These are phyloP conservation scores for Picea abies DNA, from an alignment of 83 land plant species.

Conservation along the genomic window DNA sequence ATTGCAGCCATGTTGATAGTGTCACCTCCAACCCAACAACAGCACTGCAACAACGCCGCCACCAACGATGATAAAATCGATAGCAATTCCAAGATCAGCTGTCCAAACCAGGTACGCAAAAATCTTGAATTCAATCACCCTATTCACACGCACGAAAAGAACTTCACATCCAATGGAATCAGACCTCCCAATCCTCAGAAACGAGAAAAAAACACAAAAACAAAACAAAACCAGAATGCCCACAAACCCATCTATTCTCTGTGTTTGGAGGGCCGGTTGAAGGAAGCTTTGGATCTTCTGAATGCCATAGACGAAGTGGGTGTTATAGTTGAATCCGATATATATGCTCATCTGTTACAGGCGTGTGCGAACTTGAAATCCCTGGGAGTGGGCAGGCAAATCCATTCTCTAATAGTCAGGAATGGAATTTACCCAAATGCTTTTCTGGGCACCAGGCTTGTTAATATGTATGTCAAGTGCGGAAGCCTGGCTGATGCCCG, in stretches of 20 bases:
- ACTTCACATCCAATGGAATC: background rate
- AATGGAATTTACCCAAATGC: constrained; percentile 26
- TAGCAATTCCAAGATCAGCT: background rate
- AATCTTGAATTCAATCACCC: background rate
- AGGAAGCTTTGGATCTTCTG: background rate
- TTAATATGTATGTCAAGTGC: background rate
- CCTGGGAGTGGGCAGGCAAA: constrained; percentile 29
- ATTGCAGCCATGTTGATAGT: background rate
- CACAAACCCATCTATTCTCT: background rate
- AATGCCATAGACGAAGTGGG: constrained; percentile 13
- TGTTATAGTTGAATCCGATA: constrained; percentile 34
- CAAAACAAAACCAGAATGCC: background rate
- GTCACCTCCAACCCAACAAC: background rate
- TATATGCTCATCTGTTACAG: constrained; percentile 51
- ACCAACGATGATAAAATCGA: background rate
- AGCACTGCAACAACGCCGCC: background rate
- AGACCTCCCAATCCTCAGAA: background rate
- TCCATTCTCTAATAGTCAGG: constrained; percentile 44
- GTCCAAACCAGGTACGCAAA: background rate
- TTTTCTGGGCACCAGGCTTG: constrained; percentile 46
- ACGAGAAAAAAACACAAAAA: background rate
- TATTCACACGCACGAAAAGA: too few species aligned
- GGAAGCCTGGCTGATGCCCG: background rate
- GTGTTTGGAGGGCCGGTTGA: background rate
- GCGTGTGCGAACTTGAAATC: constrained; percentile 53